These are phyloP conservation scores for Daldinia vernicosa DNA, from an alignment of 495 filamentous ascomycete species.

Conservation along the genomic window DNA sequence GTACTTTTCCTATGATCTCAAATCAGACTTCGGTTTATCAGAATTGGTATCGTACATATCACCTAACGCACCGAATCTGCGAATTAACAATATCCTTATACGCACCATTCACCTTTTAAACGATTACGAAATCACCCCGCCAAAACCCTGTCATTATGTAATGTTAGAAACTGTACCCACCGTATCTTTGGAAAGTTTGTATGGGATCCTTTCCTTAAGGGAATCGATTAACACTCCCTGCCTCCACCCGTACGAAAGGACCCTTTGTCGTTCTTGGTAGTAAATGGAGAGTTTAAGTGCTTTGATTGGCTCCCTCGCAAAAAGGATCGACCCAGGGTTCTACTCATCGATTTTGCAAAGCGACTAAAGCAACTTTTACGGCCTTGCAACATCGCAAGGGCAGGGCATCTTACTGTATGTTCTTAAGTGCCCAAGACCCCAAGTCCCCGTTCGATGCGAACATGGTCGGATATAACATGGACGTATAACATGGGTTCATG, in stretches of 20 bases:
- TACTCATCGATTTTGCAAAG: background rate
- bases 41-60: background rate
- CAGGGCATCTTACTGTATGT: constrained; percentile 1
- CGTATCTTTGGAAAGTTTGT: constrained; percentile 11
- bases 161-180: constrained; percentile 1
- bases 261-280: constrained; percentile 33
- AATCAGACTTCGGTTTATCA: background rate
- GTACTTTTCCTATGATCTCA: background rate
- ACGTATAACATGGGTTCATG: background rate
- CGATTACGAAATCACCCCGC: background rate
- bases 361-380: constrained; percentile 1
- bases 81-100: background rate
- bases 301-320: constrained; percentile 28
- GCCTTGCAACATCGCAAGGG: constrained; percentile 4
- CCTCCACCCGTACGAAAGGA: background rate
- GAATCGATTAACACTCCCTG: background rate
- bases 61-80: background rate
- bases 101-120: background rate
- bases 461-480: constrained; percentile 6
- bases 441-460: constrained; percentile 2
- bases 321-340: constrained; percentile 37
- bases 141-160: background rate
- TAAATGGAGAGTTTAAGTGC: constrained; percentile 10
- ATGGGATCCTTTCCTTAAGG: background rate
- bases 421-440: background rate